These are phyloP conservation scores for Tulasnella sp. DNA, from an alignment of 768 basidiomycete genomes.

Conservation along the genomic window DNA sequence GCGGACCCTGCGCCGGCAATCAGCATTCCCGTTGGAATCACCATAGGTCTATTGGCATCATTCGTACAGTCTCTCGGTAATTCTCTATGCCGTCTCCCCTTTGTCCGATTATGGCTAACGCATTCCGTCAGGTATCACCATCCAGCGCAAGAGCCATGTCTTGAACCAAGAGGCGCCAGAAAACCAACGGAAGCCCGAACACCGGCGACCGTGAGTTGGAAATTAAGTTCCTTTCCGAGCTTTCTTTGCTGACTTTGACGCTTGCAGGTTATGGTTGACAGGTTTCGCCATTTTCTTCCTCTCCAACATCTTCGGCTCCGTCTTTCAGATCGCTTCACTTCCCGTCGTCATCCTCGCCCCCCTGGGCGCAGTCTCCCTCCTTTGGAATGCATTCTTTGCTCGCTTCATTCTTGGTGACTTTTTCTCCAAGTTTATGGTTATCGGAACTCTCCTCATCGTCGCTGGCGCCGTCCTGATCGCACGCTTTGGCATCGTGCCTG, in stretches of 20 bases:
- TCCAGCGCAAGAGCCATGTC: conserved; percentile 91
- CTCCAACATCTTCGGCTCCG: conserved; percentile 78
- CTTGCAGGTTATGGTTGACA: conserved; percentile 69
- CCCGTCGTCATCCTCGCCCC: conserved; percentile 94
- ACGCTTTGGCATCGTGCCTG: conserved; percentile 85
- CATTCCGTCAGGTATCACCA: conserved; percentile 53
- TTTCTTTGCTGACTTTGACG: background rate
- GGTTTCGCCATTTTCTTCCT: conserved; percentile 83
- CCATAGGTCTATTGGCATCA: conserved; percentile 70
- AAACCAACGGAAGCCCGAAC: conserved; percentile 55
- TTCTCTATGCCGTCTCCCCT: conserved; percentile 8
- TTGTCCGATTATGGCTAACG: background rate
- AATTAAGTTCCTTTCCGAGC: background rate
- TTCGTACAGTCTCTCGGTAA: conserved; percentile 76
- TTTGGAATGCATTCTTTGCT: conserved; percentile 94
- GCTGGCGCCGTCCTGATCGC: conserved; percentile 85
- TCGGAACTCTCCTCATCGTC: conserved; percentile 83
- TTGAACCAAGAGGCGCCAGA: conserved; percentile 66
- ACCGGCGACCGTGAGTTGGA: conserved; percentile 65
- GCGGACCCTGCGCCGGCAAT: conserved; percentile 11
- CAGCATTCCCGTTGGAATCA: conserved; percentile 23
- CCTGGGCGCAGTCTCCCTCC: conserved; percentile 80
- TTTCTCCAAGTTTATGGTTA: conserved; percentile 74
- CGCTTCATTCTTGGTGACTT: conserved; percentile 73
- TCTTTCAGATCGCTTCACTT: conserved; percentile 88